These are phyloP conservation scores for Cardamine resedifolia DNA, from an alignment of 345 rosid species.

Conservation along the genomic window DNA sequence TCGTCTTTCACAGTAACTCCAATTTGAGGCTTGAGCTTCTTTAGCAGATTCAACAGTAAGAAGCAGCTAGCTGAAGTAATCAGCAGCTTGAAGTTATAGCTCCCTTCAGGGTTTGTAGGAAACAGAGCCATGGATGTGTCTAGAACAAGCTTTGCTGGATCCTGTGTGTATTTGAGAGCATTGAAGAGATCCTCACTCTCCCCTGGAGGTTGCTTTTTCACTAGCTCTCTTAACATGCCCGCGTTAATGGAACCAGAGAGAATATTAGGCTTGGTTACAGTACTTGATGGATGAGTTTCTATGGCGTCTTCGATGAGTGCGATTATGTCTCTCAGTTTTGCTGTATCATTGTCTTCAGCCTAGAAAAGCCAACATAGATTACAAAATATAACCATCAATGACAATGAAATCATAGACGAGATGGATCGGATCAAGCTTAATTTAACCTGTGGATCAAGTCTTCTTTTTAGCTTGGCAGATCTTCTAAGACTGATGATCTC, in stretches of 20 bases:
- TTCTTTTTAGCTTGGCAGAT: slow-evolving; percentile 11
- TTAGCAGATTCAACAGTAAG: slow-evolving; percentile 43
- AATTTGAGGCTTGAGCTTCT: slow-evolving; percentile 29
- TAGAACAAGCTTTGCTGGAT: slow-evolving; percentile 47
- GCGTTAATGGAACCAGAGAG: slow-evolving; percentile 2
- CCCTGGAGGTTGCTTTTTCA: slow-evolving; percentile 22
- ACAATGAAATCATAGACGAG: background rate
- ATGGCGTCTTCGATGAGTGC: slow-evolving; percentile 22
- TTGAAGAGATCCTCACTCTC: slow-evolving; percentile 28
- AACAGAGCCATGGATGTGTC: slow-evolving; percentile 33
- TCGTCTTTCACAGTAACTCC: slow-evolving; percentile 33
- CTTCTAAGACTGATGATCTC: slow-evolving; percentile 23
- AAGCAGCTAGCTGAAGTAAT: slow-evolving; percentile 26
- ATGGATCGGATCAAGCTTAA: slow-evolving; percentile 4
- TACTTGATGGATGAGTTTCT: background rate
- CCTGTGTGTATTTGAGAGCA: slow-evolving; percentile 35
- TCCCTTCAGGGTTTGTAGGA: slow-evolving; percentile 18
- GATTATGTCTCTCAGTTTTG: slow-evolving; percentile 23
- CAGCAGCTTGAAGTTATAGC: slow-evolving; percentile 29
- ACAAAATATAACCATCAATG: slow-evolving; percentile 4
- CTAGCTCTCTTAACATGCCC: slow-evolving; percentile 22
- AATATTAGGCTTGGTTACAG: slow-evolving; percentile 7
- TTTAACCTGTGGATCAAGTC: slow-evolving; percentile 23
- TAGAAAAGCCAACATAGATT: slow-evolving; percentile 13
- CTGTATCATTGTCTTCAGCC: slow-evolving; percentile 31